phyloP scores from a whole-genome alignment of 768 basidiomycete genomes.

The Phaffia australis region DNA sequence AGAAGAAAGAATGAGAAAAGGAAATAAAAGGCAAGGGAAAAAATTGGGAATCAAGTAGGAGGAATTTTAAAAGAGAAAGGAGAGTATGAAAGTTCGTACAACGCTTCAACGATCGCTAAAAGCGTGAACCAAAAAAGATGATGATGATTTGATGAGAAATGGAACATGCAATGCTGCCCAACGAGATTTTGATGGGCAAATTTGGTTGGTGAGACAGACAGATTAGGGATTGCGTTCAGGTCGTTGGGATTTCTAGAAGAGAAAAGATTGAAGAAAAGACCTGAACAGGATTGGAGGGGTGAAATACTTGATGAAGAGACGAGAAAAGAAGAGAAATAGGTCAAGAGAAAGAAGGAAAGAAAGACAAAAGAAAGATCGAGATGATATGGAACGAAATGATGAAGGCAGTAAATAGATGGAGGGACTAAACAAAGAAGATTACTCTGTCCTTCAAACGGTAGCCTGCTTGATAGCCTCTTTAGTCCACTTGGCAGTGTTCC shows the following conservation, averaged over 20 bases:
- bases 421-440: not conserved
- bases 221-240: no score
- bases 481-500: conserved; percentile 86
- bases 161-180: no score
- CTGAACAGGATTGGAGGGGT: no score
- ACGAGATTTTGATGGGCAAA: no score
- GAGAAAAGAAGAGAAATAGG: not conserved
- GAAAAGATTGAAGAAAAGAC: no score
- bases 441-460: not conserved
- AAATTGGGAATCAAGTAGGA: no score
- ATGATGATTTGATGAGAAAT: no score
- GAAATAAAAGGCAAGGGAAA: not conserved
- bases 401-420: not conserved
- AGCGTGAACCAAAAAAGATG: not conserved
- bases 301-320: no score
- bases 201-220: no score
- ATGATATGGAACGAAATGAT: not conserved
- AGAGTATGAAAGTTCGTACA: no score
- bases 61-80: no score
- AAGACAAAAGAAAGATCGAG: not conserved
- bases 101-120: conserved; percentile 5
- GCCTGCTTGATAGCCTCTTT: conserved; percentile 54
- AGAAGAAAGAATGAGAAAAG: conserved; percentile 20
- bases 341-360: not conserved
- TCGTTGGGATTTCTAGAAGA: no score